Conservation (phyloP, 106 monocot genomes). For the Alisma plantagoaquatica region DNA sequence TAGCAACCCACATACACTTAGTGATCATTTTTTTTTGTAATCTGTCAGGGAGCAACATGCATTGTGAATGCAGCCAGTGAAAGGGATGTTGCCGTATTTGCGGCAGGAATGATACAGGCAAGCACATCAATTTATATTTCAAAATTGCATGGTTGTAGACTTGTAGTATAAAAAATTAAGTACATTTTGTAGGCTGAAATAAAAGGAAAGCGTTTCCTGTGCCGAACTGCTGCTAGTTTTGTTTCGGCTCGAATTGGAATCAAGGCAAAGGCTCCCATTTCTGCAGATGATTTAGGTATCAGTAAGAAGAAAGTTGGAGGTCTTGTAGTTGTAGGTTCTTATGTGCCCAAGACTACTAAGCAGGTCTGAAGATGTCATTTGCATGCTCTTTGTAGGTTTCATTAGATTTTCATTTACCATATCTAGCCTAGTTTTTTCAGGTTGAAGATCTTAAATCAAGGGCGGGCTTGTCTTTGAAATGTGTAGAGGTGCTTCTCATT, state of each 20-base stretch:
- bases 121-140: neutral
- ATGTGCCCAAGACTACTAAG: conserved; percentile 96
- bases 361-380: conserved; percentile 40
- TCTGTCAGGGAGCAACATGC: conserved; percentile 87
- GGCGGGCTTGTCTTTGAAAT: conserved; percentile 38
- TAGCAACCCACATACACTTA: no score
- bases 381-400: conserved; percentile 1
- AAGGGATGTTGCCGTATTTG: conserved; percentile 78
- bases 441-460: conserved; percentile 69
- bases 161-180: conserved; percentile 1
- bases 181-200: conserved; percentile 53
- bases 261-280: conserved; percentile 50
- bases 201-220: conserved; percentile 70
- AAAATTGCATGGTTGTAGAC: neutral
- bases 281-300: conserved; percentile 46
- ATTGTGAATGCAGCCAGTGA: conserved; percentile 97
- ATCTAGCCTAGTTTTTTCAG: conserved; percentile 17
- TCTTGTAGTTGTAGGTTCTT: conserved; percentile 93
- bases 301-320: conserved; percentile 44
- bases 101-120: conserved; percentile 97
- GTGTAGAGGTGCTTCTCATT: conserved; percentile 51
- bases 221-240: conserved; percentile 97
- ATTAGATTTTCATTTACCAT: neutral
- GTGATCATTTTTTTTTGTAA: no score
- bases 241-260: conserved; percentile 94